Evolutionary conservation across 2,329 filamentous ascomycete genomes (phyloP).

Genomic region (Hypoxylon sp.): DNA sequence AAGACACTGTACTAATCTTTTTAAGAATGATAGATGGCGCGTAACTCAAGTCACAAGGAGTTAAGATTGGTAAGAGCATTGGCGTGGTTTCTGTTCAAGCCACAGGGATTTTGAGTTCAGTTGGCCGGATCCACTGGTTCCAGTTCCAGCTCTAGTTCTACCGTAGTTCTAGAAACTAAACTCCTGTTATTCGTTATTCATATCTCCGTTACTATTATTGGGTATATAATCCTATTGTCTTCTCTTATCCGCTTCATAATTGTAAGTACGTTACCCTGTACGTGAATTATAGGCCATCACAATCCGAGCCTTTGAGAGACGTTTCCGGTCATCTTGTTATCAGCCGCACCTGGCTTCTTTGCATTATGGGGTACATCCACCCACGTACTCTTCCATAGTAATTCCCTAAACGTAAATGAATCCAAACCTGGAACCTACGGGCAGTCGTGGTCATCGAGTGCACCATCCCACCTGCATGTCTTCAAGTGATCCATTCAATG

Average conservation of each 20-base stretch:
- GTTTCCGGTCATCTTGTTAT: conserved; percentile 31
- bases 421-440: too few relatives aligned
- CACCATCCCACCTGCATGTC: neutral
- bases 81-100: conserved; percentile 16
- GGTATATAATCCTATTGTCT: neutral
- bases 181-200: too few relatives aligned
- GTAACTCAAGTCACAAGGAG: conserved; percentile 5
- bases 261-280: conserved; percentile 7
- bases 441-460: neutral
- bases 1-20: too few relatives aligned
- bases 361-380: conserved; percentile 3
- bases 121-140: conserved; percentile 3
- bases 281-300: conserved; percentile 19
- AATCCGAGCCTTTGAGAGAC: conserved; percentile 30
- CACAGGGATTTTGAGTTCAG: conserved; percentile 1
- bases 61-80: neutral
- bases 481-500: too few relatives aligned
- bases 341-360: conserved; percentile 38
- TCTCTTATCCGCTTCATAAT: neutral
- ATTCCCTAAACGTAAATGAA: neutral
- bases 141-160: conserved; percentile 5
- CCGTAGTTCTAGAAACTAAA: neutral
- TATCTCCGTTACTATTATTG: neutral
- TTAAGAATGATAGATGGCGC: neutral
- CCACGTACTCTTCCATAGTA: conserved; percentile 1